Base-by-base conservation (phyloP, 2,329 filamentous ascomycete species). In the Ascocoryne sarcoides region DNA sequence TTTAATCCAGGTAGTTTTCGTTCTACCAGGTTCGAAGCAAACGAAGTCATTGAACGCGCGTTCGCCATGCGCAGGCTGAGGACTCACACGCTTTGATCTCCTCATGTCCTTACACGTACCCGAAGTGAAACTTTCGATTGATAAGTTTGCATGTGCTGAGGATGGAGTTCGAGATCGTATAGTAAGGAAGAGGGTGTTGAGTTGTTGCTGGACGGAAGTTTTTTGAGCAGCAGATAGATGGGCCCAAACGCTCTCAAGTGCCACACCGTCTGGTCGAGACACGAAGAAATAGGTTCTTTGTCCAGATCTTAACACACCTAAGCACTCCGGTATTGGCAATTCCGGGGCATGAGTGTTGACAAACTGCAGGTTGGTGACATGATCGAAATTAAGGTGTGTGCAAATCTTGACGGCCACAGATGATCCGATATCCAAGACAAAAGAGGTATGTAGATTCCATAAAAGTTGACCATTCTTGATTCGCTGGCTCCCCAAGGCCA, bases 281-380 rank as follows among this genome's bases (percentile, higher is more conserved):
- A 36, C 26, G n/a, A 36, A 36, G 21, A 36, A 23, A 14, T 36
- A 36, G 18, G n/a, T n/a, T n/a, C n/a, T n/a, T n/a, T n/a, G n/a
- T n/a, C n/a, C n/a, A n/a, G n/a, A n/a, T n/a, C n/a, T n/a, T n/a
- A n/a, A n/a, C n/a, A n/a, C n/a, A n/a, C n/a, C n/a, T n/a, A n/a
- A n/a, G n/a, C n/a, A n/a, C n/a, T n/a, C n/a, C n/a, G n/a, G n/a
- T n/a, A n/a, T n/a, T n/a, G n/a, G n/a, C n/a, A n/a, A n/a, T n/a
- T n/a, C n/a, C n/a, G n/a, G n/a, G n/a, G n/a, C n/a, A 14, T 4
- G 28, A 12, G 28, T 30, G 28, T 30, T 30, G 14, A 30, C 28
- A 30, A 30, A 30, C 28, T 30, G 28, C 10, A 30, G 28, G n/a
- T n/a, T n/a, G n/a, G n/a, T n/a, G n/a, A n/a, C n/a, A n/a, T n/a